phyloP scores from a whole-genome alignment of 306 rosid genomes.

The Aeschynomene evenia region DNA sequence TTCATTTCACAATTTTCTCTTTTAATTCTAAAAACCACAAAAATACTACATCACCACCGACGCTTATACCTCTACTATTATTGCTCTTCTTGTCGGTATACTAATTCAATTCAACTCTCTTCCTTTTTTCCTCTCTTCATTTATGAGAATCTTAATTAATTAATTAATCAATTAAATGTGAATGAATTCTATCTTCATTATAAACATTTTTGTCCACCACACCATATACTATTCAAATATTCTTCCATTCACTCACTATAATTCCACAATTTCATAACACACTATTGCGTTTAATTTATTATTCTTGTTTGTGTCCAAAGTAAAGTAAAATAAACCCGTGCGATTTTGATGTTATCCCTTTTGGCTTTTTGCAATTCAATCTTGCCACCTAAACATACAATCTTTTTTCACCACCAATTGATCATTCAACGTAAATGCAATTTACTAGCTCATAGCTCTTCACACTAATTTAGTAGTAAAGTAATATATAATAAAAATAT shows the following conservation, averaged over 20 bases:
- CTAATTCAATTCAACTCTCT: neutral
- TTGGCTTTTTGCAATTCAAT: neutral
- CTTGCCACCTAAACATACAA: neutral
- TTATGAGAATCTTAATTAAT: neutral
- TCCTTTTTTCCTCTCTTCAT: neutral
- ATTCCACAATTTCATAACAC: neutral
- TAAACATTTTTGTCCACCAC: too few species aligned
- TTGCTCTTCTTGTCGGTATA: neutral
- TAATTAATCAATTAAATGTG: too few species aligned
- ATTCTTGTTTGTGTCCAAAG: neutral
- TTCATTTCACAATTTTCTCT: neutral
- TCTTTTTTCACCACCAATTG: too few species aligned
- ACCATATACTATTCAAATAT: too few species aligned
- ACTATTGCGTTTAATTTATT: too few species aligned
- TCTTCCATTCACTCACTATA: neutral
- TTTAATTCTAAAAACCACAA: neutral
- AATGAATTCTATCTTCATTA: neutral
- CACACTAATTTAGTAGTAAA: too few species aligned
- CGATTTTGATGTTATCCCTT: neutral
- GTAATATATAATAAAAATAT: too few species aligned
- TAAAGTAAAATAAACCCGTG: neutral
- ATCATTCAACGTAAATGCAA: too few species aligned
- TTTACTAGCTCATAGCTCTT: too few species aligned
- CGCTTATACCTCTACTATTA: slow-evolving; percentile 19
- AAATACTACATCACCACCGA: slow-evolving; percentile 11